phyloP scores from a whole-genome alignment of 768 basidiomycete species.

The Wakefieldia striispora region DNA sequence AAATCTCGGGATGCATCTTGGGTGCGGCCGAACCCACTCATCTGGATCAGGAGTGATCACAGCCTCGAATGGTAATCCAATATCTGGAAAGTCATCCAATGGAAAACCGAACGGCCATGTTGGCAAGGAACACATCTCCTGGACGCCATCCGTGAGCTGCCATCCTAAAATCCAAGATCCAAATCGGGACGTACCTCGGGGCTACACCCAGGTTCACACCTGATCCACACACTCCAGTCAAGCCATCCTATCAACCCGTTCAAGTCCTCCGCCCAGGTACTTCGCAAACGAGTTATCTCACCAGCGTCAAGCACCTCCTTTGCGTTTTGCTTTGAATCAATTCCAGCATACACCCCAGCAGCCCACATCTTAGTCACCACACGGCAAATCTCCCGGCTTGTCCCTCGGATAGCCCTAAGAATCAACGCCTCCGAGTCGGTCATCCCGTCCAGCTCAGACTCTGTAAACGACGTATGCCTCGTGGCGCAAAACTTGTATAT shows the following conservation, averaged over 20 bases:
- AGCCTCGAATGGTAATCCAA: background rate
- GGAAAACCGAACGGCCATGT: conserved; percentile 7
- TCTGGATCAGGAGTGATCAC: background rate
- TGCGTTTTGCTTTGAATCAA: too few relatives aligned
- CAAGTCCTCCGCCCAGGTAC: conserved; percentile 28
- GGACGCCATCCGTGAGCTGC: background rate
- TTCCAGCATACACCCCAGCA: too few relatives aligned
- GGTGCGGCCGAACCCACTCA: too few relatives aligned
- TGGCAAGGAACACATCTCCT: conserved; percentile 20
- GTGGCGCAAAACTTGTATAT: conserved; percentile 27
- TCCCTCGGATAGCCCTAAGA: conserved; percentile 27
- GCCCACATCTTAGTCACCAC: conserved; percentile 41
- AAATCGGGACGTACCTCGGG: conserved; percentile 36
- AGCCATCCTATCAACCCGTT: conserved; percentile 44
- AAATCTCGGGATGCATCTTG: conserved; percentile 8
- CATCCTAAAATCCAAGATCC: background rate
- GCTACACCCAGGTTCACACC: conserved; percentile 43
- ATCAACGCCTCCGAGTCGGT: conserved; percentile 29
- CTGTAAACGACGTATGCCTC: conserved; percentile 17
- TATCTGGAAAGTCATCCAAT: background rate
- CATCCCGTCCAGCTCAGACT: conserved; percentile 7
- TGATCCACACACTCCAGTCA: conserved; percentile 50
- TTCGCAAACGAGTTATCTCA: too few relatives aligned
- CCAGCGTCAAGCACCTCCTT: too few relatives aligned
- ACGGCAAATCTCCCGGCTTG: conserved; percentile 43